Evolutionary conservation across 208 protist genomes (phyloP).

Genomic region (Trichomonas tenax): DNA sequence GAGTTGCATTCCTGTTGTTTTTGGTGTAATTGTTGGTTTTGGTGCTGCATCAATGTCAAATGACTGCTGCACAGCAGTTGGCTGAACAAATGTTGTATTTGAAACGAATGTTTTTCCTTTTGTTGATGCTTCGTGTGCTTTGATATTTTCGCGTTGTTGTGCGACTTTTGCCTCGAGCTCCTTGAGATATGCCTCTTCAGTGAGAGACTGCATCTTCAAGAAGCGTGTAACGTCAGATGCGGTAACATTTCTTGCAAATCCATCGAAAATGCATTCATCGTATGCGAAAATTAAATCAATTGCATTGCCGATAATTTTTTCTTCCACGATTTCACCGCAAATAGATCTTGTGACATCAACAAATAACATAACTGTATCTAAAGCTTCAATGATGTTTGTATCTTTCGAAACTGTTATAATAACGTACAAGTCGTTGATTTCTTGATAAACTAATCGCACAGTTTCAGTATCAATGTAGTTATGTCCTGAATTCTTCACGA

Average conservation of each 20-base stretch:
- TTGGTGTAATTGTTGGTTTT: not conserved
- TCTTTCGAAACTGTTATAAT: not conserved
- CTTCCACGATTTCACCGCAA: not conserved
- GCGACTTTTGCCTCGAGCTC: not conserved
- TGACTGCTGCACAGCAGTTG: not conserved
- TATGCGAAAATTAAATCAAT: slow-evolving; percentile 18
- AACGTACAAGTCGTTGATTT: not conserved
- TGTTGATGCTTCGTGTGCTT: not conserved
- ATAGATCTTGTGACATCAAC: not conserved
- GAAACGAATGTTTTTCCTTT: not conserved
- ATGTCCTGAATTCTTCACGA: not conserved
- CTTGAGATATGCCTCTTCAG: not conserved
- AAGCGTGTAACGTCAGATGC: not conserved
- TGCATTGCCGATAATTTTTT: not conserved
- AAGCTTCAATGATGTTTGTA: not conserved
- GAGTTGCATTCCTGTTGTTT: not conserved
- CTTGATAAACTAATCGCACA: not conserved
- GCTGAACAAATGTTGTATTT: not conserved
- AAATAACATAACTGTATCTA: not conserved
- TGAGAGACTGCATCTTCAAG: not conserved
- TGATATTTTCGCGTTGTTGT: not conserved
- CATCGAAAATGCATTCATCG: slow-evolving; percentile 18
- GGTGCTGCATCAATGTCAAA: not conserved
- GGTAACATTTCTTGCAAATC: not conserved
- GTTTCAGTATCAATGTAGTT: not conserved